Conservation (phyloP, 2,329 filamentous ascomycete genomes). For the Ceratocystis alfenasii region DNA sequence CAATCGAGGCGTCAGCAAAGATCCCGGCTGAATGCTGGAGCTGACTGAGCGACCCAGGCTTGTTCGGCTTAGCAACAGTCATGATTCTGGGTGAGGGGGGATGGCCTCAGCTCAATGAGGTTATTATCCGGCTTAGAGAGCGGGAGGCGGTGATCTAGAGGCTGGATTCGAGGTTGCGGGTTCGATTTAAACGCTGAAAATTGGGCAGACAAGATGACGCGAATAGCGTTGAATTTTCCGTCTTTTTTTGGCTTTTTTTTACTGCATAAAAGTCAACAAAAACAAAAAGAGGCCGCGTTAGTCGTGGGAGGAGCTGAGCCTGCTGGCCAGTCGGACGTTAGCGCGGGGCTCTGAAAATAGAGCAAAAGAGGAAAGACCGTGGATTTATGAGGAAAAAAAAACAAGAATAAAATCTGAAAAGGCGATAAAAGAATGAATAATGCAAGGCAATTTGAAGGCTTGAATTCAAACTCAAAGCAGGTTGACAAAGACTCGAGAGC, state of each 20-base stretch:
- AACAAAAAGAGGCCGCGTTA: background rate
- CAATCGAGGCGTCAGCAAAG: constrained; percentile 84
- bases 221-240: background rate
- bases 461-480: too few relatives aligned
- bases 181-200: background rate
- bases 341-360: constrained; percentile 8
- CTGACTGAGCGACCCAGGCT: constrained; percentile 42
- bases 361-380: background rate
- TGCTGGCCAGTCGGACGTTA: background rate
- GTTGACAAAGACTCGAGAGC: background rate
- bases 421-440: background rate
- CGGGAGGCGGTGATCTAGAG: background rate
- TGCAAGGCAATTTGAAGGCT: background rate
- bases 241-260: too few relatives aligned
- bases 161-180: background rate
- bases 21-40: constrained; percentile 75
- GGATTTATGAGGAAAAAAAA: background rate
- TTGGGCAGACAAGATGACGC: background rate
- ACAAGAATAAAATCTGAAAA: background rate
- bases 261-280: constrained; percentile 11
- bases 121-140: background rate
- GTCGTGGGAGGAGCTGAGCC: background rate
- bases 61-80: constrained; percentile 44
- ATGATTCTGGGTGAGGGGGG: background rate
- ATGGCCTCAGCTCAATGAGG: background rate